phyloP scores from a whole-genome alignment of 176 grass and related monocot genomes.

The Oropetium thomaeum region DNA sequence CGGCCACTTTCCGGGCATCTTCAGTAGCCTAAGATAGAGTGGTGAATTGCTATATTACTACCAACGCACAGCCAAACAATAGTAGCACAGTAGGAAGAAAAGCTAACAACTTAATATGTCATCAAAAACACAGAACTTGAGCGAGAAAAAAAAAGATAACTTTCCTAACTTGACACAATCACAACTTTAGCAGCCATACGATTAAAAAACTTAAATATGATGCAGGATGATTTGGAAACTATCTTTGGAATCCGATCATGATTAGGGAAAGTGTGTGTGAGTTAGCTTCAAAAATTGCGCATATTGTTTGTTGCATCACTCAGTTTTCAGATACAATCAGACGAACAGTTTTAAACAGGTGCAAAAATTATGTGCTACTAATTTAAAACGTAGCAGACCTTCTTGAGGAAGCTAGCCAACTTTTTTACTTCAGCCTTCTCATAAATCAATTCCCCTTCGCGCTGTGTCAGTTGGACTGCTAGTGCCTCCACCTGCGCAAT shows the following conservation, averaged over 20 bases:
- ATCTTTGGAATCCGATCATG: background rate
- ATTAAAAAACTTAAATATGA: too few species aligned
- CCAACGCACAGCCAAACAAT: background rate
- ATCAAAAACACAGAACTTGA: background rate
- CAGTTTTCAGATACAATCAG: background rate
- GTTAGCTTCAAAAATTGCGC: too few species aligned
- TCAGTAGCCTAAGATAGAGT: conserved; percentile 66
- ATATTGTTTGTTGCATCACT: background rate
- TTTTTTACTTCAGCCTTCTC: conserved; percentile 96
- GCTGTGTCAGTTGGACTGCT: conserved; percentile 92
- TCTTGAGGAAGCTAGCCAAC: conserved; percentile 82
- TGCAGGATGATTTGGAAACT: background rate
- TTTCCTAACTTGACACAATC: background rate
- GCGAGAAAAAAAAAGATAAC: background rate
- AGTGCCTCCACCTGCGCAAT: conserved; percentile 76
- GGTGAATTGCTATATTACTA: background rate
- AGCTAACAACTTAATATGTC: background rate
- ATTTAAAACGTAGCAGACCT: conserved; percentile 47
- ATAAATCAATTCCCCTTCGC: conserved; percentile 95
- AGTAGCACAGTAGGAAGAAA: background rate
- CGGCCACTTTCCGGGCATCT: conserved; percentile 88
- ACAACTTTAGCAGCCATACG: background rate
- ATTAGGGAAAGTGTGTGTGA: too few species aligned
- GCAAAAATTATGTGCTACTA: conserved; percentile 3
- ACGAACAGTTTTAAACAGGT: background rate